Evolutionary conservation across 2,329 filamentous ascomycete species (phyloP), one percentile per base, ranked within the genome.

Genomic region (Neopestalotiopsis sp.): DNA sequence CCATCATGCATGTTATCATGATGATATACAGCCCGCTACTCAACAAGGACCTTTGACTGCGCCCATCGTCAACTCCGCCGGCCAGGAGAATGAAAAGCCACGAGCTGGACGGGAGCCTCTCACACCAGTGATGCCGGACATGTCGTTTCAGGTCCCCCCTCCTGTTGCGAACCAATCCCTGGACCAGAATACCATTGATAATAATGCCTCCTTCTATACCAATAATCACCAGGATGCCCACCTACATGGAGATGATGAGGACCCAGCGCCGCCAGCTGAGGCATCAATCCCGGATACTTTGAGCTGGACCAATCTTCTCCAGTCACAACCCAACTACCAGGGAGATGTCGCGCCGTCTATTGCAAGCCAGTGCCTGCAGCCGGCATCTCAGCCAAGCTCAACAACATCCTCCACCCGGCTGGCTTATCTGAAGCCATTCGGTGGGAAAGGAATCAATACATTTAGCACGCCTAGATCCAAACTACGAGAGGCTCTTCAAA

Each of bases 1-100:
- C 66, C 88, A 90, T 73, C 88, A 90, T 77, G 88, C 88, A 66
- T 90, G 88, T 76, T 90, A 84, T 70, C 88, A 90, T 70, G 88
- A 89, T 76, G 83, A 89, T 73, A 78, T 74, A 34, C 78, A 77
- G 68, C 70, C 77, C 61, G 68, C 71, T 6, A 17, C 17, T 7
- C 45, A 53, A 64, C 78, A 80, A 70, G 56, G 72, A 71, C 62
- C 74, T 65, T 66, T 72, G 28, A 49, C 76, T 59, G 70, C 76
- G 53, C 71, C 76, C 66, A 72, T 76, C 28, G 68, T 73, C 49
- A 67, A 53, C 58, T 69, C n/a, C 34, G 57, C 72, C 68, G 81
- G 80, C 70, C 87, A 89, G 79, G 87, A 89, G 74, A 88, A 88
- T 71, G 85, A 88, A 73, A 81, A 77, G 42, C 85, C 86, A 13